phyloP scores from a whole-genome alignment of 331 rosid genomes.

The Telfairia occidentalis region DNA sequence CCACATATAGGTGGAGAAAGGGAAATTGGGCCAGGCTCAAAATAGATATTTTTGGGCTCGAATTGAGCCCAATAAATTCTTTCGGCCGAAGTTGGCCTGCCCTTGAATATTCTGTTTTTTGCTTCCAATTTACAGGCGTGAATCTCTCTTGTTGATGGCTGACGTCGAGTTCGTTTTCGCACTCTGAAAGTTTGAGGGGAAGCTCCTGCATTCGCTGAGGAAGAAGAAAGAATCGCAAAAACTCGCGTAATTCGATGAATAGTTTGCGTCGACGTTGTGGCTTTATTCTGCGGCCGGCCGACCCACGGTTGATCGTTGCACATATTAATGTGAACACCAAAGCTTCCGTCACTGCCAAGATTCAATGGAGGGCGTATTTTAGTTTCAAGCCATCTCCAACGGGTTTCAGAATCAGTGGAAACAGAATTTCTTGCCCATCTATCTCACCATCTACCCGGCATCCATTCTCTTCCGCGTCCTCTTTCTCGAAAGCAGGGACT shows the following conservation, averaged over 20 bases:
- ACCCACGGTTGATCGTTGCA: not conserved
- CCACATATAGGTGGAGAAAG: not conserved
- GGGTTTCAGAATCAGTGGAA: conserved; percentile 8
- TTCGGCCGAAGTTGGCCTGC: not conserved
- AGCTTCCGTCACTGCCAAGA: not conserved
- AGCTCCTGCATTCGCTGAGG: not conserved
- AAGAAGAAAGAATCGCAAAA: not conserved
- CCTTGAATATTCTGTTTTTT: not conserved
- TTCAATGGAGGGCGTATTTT: conserved; percentile 27
- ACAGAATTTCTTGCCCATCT: not conserved
- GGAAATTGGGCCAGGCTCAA: not conserved
- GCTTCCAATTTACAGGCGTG: not conserved
- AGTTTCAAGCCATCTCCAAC: conserved; percentile 26
- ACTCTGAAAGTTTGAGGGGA: not conserved
- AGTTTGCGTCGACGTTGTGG: not conserved
- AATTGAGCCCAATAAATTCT: not conserved
- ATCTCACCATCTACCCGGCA: not conserved
- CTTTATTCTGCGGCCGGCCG: conserved; percentile 2
- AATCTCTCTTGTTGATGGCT: not conserved
- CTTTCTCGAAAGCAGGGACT: conserved; percentile 19
- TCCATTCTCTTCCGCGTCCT: conserved; percentile 20
- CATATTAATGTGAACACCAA: not conserved
- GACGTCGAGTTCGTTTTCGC: not conserved
- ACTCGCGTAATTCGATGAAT: not conserved
- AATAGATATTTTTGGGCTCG: not conserved